These are phyloP conservation scores for Hygrophorus russula DNA, from an alignment of 768 basidiomycete species.

Conservation along the genomic window DNA sequence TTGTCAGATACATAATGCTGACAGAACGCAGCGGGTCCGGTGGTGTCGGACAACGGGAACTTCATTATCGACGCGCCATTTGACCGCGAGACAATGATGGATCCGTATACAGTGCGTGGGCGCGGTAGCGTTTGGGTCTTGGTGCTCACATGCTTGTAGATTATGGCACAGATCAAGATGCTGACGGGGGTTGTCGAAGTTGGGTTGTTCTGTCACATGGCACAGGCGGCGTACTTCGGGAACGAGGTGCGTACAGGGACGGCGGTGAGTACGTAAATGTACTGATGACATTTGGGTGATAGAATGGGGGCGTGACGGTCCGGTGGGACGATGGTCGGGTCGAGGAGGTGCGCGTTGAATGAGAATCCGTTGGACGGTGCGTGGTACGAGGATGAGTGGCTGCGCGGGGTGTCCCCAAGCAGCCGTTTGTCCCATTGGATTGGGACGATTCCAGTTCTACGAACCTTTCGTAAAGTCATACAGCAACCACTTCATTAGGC, in stretches of 20 bases:
- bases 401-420: too few species aligned
- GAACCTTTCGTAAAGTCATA: too few species aligned
- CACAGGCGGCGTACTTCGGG: conserved; percentile 94
- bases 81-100: conserved; percentile 48
- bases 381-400: too few species aligned
- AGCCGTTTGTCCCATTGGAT: too few species aligned
- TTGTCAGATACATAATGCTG: not conserved
- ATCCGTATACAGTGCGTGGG: conserved; percentile 48
- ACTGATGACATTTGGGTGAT: not conserved
- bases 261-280: not conserved
- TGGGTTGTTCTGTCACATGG: conserved; percentile 91
- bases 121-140: not conserved
- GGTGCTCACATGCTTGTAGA: conserved; percentile 26
- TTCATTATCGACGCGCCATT: conserved; percentile 98
- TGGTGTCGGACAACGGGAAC: conserved; percentile 95
- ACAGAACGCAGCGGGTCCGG: conserved; percentile 74
- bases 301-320: conserved; percentile 66
- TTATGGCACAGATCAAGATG: conserved; percentile 78
- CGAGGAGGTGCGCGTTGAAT: conserved; percentile 17
- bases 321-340: conserved; percentile 40
- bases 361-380: too few species aligned
- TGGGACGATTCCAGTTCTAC: too few species aligned
- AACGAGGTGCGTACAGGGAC: conserved; percentile 44
- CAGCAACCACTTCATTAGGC: too few species aligned
- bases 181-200: conserved; percentile 98